Conservation (phyloP, 2,329 filamentous ascomycete genomes). For the Fusarium veterinarium region DNA sequence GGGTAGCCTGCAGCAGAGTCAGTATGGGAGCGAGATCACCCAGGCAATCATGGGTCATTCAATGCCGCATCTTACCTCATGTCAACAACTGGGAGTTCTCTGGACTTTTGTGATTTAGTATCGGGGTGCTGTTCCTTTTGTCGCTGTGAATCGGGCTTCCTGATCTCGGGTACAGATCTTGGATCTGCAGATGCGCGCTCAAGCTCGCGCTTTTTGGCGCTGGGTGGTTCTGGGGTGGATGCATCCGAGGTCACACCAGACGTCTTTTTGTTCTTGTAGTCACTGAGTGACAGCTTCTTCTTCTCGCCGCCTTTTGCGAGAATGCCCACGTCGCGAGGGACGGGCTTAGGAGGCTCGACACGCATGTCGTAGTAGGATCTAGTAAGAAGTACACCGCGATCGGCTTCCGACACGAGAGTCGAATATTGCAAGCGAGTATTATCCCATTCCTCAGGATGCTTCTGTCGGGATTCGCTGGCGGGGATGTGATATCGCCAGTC, state of each 20-base stretch:
- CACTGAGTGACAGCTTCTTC: conserved; percentile 69
- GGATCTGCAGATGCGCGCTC: conserved; percentile 46
- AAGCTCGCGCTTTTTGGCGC: conserved; percentile 48
- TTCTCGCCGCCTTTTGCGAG: conserved; percentile 59
- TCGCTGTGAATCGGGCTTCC: conserved; percentile 42
- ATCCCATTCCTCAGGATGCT: conserved; percentile 61
- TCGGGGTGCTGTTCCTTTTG: conserved; percentile 45
- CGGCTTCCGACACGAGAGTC: conserved; percentile 67
- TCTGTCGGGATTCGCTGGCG: conserved; percentile 51
- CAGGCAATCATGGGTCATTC: neutral
- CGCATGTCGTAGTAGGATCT: conserved; percentile 68
- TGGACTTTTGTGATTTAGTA: conserved; percentile 46
- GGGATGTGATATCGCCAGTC: conserved; percentile 60
- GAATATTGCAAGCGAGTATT: conserved; percentile 65
- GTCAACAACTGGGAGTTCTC: conserved; percentile 45
- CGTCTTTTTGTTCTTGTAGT: conserved; percentile 68
- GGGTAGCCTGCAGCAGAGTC: conserved; percentile 47
- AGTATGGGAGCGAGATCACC: conserved; percentile 18
- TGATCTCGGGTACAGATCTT: conserved; percentile 36
- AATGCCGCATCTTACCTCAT: conserved; percentile 44
- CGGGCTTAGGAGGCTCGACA: conserved; percentile 59
- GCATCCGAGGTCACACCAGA: conserved; percentile 50
- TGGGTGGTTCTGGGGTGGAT: conserved; percentile 52
- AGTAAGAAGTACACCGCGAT: conserved; percentile 68
- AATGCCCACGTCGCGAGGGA: conserved; percentile 52